phyloP scores from a whole-genome alignment of 352 stramenopile species.

The Albugo laibachii region DNA sequence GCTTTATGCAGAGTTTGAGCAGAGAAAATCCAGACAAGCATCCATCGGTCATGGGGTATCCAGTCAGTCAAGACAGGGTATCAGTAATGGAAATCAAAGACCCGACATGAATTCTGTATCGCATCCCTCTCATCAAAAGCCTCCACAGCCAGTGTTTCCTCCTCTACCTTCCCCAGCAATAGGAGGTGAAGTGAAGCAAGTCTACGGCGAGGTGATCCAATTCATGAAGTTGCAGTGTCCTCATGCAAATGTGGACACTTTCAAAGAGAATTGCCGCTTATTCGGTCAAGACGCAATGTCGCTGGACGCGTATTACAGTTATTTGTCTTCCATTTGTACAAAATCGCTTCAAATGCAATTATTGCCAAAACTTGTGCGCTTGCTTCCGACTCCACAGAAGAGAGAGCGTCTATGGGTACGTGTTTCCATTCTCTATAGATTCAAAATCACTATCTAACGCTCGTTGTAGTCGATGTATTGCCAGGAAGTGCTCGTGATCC shows the following conservation, averaged over 20 bases:
- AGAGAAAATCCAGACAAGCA: conserved; percentile 9
- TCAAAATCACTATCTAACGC: too few relatives aligned
- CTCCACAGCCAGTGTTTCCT: conserved; percentile 9
- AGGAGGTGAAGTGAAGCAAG: conserved; percentile 58
- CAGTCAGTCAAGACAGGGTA: background rate
- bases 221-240: conserved; percentile 57
- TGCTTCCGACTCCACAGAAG: conserved; percentile 71
- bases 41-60: conserved; percentile 1
- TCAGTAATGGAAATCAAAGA: background rate
- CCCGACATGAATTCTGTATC: background rate
- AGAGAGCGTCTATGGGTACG: conserved; percentile 62
- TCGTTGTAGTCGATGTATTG: too few relatives aligned
- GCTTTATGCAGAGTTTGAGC: conserved; percentile 59
- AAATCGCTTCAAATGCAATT: conserved; percentile 50
- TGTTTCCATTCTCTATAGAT: background rate
- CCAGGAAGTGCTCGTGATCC: too few relatives aligned
- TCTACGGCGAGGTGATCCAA: conserved; percentile 64
- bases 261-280: conserved; percentile 78
- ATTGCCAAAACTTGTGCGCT: conserved; percentile 52
- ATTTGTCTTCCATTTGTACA: conserved; percentile 66
- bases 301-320: conserved; percentile 62
- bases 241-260: conserved; percentile 62
- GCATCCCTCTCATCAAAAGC: conserved; percentile 1
- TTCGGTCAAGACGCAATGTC: conserved; percentile 77
- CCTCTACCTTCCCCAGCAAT: conserved; percentile 28